phyloP scores from a whole-genome alignment of 2,329 filamentous ascomycete species.

The Cladobotryum mycophilum region DNA sequence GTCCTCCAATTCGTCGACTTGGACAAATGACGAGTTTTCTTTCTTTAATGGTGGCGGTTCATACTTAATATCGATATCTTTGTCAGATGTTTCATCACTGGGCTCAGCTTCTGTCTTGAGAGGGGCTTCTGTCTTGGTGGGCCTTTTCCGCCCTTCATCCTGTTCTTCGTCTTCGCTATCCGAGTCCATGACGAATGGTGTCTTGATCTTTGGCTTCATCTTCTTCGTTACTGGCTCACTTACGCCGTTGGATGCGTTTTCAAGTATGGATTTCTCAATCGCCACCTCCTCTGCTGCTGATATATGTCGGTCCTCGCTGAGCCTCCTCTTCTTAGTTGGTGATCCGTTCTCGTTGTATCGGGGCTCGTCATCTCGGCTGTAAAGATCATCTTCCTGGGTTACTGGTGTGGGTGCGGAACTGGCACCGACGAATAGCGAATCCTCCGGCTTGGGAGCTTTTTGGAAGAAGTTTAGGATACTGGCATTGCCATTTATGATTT shows the following conservation, averaged over 20 bases:
- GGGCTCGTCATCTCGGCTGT: conserved; percentile 20
- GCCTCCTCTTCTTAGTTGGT: conserved; percentile 24
- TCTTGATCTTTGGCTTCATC: conserved; percentile 21
- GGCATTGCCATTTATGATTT: conserved; percentile 44
- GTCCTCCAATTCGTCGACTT: conserved; percentile 31
- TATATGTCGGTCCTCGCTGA: conserved; percentile 18
- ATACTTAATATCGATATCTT: conserved; percentile 7
- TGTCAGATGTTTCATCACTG: background rate
- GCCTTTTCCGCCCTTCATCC: conserved; percentile 15
- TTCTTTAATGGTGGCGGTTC: conserved; percentile 19
- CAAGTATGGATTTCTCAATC: background rate
- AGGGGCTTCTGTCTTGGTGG: conserved; percentile 13
- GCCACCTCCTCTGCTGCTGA: conserved; percentile 1
- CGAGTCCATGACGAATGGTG: conserved; percentile 66
- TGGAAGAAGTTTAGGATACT: conserved; percentile 73
- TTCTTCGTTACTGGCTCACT: conserved; percentile 13
- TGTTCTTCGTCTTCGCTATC: conserved; percentile 41
- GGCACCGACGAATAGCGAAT: conserved; percentile 49
- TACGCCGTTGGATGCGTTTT: conserved; percentile 28
- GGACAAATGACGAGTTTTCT: conserved; percentile 25
- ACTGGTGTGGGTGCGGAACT: conserved; percentile 12
- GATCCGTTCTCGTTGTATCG: conserved; percentile 30
- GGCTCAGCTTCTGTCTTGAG: background rate
- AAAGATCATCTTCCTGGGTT: conserved; percentile 22
- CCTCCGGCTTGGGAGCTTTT: conserved; percentile 55